These are phyloP conservation scores for Beauveria pseudobassiana DNA, from an alignment of 2,329 filamentous ascomycete genomes.

Conservation along the genomic window DNA sequence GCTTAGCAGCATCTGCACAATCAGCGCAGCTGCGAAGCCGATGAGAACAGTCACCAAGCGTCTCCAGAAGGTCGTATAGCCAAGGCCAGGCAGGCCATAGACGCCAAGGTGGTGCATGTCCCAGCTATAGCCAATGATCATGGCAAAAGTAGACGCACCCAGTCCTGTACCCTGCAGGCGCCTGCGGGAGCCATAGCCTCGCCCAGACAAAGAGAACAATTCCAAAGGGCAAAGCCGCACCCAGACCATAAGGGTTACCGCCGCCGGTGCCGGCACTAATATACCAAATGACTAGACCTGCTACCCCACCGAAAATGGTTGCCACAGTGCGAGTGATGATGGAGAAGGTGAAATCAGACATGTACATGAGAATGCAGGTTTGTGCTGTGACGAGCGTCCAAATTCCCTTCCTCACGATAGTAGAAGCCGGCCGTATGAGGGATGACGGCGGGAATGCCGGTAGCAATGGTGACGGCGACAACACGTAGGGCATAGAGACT, in stretches of 20 bases:
- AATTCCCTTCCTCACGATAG: constrained; percentile 42
- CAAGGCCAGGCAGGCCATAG: constrained; percentile 39
- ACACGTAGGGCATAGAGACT: constrained; percentile 41
- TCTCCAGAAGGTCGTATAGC: constrained; percentile 42
- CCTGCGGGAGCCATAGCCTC: constrained; percentile 26
- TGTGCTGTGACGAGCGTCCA: constrained; percentile 47
- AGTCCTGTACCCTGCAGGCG: constrained; percentile 25
- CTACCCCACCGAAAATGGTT: constrained; percentile 38
- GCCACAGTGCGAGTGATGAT: constrained; percentile 33
- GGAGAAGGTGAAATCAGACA: constrained; percentile 43
- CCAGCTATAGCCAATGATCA: constrained; percentile 41
- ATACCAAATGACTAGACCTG: constrained; percentile 43
- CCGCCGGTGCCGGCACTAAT: constrained; percentile 39
- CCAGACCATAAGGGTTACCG: constrained; percentile 43
- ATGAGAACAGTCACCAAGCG: constrained; percentile 36
- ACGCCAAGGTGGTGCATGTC: constrained; percentile 32
- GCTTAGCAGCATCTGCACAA: constrained; percentile 39
- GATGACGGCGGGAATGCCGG: constrained; percentile 33
- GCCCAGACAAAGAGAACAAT: constrained; percentile 27
- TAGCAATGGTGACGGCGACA: constrained; percentile 38
- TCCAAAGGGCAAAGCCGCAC: constrained; percentile 34
- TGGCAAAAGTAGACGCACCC: constrained; percentile 29
- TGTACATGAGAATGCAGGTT: constrained; percentile 38
- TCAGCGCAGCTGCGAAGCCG: constrained; percentile 33
- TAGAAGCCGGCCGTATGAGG: constrained; percentile 39